Evolutionary conservation across 495 filamentous ascomycete species (phyloP).

Genomic region (Astrothelium subdiscretum): DNA sequence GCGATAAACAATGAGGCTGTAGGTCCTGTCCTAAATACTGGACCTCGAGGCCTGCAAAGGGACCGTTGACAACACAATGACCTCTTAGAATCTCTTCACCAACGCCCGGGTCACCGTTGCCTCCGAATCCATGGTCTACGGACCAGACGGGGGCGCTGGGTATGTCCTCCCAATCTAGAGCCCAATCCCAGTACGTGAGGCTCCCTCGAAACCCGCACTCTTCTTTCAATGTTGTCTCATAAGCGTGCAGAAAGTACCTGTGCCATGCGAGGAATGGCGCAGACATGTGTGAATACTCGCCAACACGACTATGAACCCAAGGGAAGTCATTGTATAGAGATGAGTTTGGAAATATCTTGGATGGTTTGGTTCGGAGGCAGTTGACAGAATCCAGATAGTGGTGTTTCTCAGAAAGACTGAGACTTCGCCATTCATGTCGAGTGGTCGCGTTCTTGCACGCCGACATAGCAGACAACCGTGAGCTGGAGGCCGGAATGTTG

Average conservation of each 20-base stretch:
- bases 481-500: no score
- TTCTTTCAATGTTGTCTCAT: conserved; percentile 6
- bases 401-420: background rate
- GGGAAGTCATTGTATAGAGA: conserved; percentile 13
- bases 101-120: conserved; percentile 2
- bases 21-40: conserved; percentile 9
- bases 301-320: conserved; percentile 11
- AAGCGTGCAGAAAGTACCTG: conserved; percentile 11
- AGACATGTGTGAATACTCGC: conserved; percentile 12
- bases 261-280: conserved; percentile 14
- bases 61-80: conserved; percentile 16
- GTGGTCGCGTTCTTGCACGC: background rate
- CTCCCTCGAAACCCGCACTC: conserved; percentile 2
- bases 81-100: conserved; percentile 6
- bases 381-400: conserved; percentile 10
- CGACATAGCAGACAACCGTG: background rate
- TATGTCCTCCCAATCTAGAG: conserved; percentile 6
- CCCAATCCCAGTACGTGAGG: conserved; percentile 9
- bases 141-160: conserved; percentile 2
- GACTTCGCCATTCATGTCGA: conserved; percentile 13
- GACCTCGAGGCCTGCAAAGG: conserved; percentile 11
- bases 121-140: conserved; percentile 1
- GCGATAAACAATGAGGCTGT: conserved; percentile 17
- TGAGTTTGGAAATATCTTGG: conserved; percentile 5
- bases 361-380: conserved; percentile 8